Evolutionary conservation across 257 asterid genomes (phyloP).

Genomic region (Solanum megistacrolobum): DNA sequence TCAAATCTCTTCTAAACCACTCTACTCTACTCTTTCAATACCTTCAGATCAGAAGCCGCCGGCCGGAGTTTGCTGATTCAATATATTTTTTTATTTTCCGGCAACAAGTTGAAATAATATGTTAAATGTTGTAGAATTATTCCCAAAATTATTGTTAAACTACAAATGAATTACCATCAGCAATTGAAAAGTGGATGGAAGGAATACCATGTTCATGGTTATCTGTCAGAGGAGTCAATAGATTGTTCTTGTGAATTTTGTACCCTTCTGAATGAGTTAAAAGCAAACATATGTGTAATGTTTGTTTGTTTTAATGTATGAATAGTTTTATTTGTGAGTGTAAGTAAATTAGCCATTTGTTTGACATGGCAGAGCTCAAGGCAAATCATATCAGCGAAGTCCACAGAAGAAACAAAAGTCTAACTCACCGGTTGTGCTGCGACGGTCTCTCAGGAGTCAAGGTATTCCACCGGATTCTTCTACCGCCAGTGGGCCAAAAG

Average conservation of each 20-base stretch:
- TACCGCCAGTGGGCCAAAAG: slow-evolving; percentile 44
- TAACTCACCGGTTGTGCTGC: slow-evolving; percentile 55
- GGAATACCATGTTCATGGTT: not conserved
- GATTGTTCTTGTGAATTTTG: not conserved
- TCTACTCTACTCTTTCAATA: not conserved
- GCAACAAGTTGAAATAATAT: not conserved
- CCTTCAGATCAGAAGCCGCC: not conserved
- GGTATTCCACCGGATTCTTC: slow-evolving; percentile 74
- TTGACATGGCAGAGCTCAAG: slow-evolving; percentile 35
- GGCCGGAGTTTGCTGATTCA: not conserved
- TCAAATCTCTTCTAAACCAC: not conserved
- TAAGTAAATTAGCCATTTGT: not conserved
- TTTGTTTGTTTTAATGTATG: not conserved
- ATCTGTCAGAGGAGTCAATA: no score
- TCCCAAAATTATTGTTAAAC: not conserved
- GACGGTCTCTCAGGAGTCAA: slow-evolving; percentile 82
- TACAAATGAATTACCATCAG: no score
- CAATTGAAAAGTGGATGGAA: no score
- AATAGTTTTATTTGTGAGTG: not conserved
- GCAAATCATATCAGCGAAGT: slow-evolving; percentile 47
- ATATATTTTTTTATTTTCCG: not conserved
- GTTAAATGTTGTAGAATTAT: no score
- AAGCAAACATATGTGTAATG: not conserved
- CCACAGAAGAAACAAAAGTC: slow-evolving; percentile 49
- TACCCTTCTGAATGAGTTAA: not conserved